Conservation (phyloP, 208 protist species). For the Crithidia expoeki region DNA sequence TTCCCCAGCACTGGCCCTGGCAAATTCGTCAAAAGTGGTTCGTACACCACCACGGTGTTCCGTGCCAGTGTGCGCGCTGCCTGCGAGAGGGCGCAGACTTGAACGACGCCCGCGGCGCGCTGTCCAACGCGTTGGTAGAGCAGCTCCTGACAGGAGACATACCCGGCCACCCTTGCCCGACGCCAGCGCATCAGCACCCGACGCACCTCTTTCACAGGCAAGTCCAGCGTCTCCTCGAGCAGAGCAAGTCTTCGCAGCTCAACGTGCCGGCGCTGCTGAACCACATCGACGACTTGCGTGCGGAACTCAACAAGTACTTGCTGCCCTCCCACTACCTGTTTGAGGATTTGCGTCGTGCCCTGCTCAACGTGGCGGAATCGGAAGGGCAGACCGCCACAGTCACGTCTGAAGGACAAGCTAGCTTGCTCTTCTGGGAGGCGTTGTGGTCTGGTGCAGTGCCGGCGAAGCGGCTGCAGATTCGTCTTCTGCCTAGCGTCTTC, state of each 20-base stretch:
- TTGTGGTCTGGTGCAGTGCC: constrained; percentile 46
- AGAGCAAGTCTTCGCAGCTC: constrained; percentile 11
- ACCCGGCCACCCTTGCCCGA: constrained; percentile 19
- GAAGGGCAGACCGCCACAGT: constrained; percentile 14
- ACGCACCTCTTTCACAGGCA: constrained; percentile 46
- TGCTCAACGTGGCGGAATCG: constrained; percentile 25
- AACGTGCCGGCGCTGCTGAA: constrained; percentile 12
- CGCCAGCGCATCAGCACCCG: constrained; percentile 30
- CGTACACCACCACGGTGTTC: constrained; percentile 42
- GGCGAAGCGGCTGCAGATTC: constrained; percentile 35
- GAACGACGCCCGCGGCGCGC: constrained; percentile 39
- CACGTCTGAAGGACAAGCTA: constrained; percentile 18
- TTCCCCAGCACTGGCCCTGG: constrained; percentile 59
- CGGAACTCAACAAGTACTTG: constrained; percentile 29
- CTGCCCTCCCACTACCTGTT: constrained; percentile 49
- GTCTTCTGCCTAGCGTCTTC: constrained; percentile 32
- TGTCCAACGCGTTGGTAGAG: constrained; percentile 47
- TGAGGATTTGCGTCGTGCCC: constrained; percentile 43
- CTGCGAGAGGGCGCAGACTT: constrained; percentile 34
- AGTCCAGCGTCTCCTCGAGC: constrained; percentile 34
- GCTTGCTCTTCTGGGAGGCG: constrained; percentile 45
- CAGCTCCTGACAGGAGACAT: constrained; percentile 47
- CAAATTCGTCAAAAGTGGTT: constrained; percentile 58
- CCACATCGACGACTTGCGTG: constrained; percentile 14
- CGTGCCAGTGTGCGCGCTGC: constrained; percentile 49